Base-by-base conservation (phyloP, 768 basidiomycete species). In the Lactarius akahatsu region DNA sequence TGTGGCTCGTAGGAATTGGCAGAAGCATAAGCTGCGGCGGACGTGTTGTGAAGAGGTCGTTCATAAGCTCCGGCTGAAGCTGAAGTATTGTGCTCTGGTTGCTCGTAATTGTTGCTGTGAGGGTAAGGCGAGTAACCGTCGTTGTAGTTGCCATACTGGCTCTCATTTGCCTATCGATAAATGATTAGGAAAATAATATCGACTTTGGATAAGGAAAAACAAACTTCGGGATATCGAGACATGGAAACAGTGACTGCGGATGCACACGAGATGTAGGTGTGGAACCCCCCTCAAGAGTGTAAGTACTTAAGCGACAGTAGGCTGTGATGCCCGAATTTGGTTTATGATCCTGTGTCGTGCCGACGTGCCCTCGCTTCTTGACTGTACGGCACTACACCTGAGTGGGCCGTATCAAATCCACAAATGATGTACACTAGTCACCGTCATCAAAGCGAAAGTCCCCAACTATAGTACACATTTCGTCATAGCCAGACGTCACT, bases 121-220 rank as follows among this genome's bases (percentile, higher is more conserved):
- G 76, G 71, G 68, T 88, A 85, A 9, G 83, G 81, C 67, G 77
- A 79, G 74, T 86, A 86, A 0, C 87, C 86, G 65, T 91, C 88
- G 72, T 89, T 88, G 75, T 90, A 88, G 63, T 82, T 83, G 34
- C 83, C 76, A 20, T 77, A 81, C 69, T 88, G 87, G 16, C 80
- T 84, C 74, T 90, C 86, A 74, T 90, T 86, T 4, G 85, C 82
- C 86, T 89, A 62, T 52, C 10, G 2, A 20, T 13, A 13, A 13
- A 28, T n/a, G 20, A 11, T 26, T 52, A 62, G 20, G 16, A 3
- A 41, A 47, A 23, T 47, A 18, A 52, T 0, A 15, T 4, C 3
- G 9, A 26, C 2, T 15, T 10, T 3, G 9, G 59, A 58, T 6
- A n/a, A 20, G 5, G 36, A 16, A 64, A 54, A 20, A 74, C 77